Base-by-base conservation (phyloP, 225 moss, liverwort and hornwort species). In the Bryoerythrophyllum caledonicum region DNA sequence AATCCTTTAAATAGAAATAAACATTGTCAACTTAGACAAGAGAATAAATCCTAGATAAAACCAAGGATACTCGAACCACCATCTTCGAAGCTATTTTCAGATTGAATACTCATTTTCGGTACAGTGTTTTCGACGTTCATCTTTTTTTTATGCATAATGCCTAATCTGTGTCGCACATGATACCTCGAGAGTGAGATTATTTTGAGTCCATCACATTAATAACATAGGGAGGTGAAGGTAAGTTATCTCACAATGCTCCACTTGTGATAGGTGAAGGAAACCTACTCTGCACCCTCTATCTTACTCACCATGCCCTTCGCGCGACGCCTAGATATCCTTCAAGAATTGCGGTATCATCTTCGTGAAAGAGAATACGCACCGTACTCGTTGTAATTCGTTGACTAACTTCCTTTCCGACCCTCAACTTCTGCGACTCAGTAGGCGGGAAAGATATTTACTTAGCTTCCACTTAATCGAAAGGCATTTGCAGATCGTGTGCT, bases 241-340 rank as follows among this genome's bases (percentile, higher is more conserved):
- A 37, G 19, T 48, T 24, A n/a, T 25, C 41, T 15, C 7, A 25
- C 52, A 65, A 26, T 56, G 28, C 56, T 51, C 40, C 67, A 38
- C 61, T 6, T 14, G 8, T 21, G 61, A 2, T 48, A 30, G 61
- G 32, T 34, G n/a, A 17, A 51, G 51, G 51, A 16, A 34, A 63
- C 51, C 51, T 8, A 23, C 48, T 61, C 15, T 7, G 26, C 40
- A 24, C 67, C 61, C 44, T 61, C 66, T 28, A 49, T 30, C 49
- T 55, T 65, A 60, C 17, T 60, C 53, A 51, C 10, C 48, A 65
- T 34, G 64, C 41, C 53, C 69, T 69, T 37, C 44, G 34, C 71
- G 44, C 43, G 15, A 4, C 44, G 60, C 40, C 43, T 34, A 26
- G 9, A 40, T 46, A 44, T 35, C 46, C 72, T 49, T 30, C 6